Percentiles rank a stretch among this genome's conserved stretches.
Evolutionary conservation across 352 stramenopile species (phyloP).

Genomic region (Halophytophthora polymorphica): DNA sequence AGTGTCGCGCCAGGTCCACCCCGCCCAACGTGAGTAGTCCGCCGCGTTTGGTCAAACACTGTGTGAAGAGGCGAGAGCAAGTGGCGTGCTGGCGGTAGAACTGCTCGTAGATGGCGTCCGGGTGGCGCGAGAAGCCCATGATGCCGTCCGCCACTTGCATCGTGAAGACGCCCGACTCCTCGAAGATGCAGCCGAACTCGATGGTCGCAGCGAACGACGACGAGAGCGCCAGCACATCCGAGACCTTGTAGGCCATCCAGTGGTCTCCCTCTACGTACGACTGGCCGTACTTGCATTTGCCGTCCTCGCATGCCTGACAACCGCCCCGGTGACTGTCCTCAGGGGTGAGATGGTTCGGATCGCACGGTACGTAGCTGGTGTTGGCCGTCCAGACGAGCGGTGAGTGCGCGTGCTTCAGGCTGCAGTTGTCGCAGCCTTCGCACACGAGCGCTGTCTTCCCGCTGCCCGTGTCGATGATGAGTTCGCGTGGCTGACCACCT

Average conservation of each 20-base stretch:
- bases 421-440: conserved; percentile 86
- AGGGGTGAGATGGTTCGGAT: conserved; percentile 23
- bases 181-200: conserved; percentile 94
- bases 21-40: conserved; percentile 93
- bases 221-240: conserved; percentile 65
- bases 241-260: conserved; percentile 89
- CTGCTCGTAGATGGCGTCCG: conserved; percentile 91
- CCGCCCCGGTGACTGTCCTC: conserved; percentile 16
- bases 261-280: conserved; percentile 93
- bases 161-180: conserved; percentile 89
- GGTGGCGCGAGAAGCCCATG: conserved; percentile 93
- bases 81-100: conserved; percentile 85
- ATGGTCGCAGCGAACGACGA: conserved; percentile 44
- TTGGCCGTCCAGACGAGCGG: conserved; percentile 54
- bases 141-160: conserved; percentile 94
- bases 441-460: conserved; percentile 96
- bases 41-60: conserved; percentile 89
- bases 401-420: conserved; percentile 77
- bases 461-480: conserved; percentile 97
- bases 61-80: conserved; percentile 85
- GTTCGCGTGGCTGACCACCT: conserved; percentile 55
- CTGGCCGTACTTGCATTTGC: conserved; percentile 89
- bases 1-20: conserved; percentile 65
- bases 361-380: conserved; percentile 50
- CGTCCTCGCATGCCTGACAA: conserved; percentile 36